phyloP scores from a whole-genome alignment of 192 early-diverging fungal species.

The Mortierella hygrophila region DNA sequence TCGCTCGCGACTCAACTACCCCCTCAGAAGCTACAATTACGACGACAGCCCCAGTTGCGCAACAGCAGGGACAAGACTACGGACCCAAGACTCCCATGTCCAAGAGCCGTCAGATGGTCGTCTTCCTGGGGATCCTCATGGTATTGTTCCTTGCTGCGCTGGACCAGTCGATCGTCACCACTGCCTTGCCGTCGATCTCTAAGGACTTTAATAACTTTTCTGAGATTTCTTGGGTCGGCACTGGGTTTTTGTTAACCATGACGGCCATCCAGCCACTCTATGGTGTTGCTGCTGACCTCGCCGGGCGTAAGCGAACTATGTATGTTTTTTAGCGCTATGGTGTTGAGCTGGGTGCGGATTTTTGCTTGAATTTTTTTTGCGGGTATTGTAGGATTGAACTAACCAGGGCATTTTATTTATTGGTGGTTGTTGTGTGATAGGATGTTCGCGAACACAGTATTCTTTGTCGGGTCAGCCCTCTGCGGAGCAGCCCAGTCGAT shows the following conservation, averaged over 20 bases:
- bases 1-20: neutral
- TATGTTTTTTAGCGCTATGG: constrained; percentile 2
- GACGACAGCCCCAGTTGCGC: neutral
- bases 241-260: constrained; percentile 71
- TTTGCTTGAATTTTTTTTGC: neutral
- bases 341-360: neutral
- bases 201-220: constrained; percentile 67
- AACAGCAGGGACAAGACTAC: constrained; percentile 38
- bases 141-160: constrained; percentile 67
- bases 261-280: constrained; percentile 46
- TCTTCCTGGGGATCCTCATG: constrained; percentile 51
- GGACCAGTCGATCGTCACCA: constrained; percentile 72
- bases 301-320: constrained; percentile 40
- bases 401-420: neutral
- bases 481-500: constrained; percentile 69
- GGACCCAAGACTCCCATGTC: constrained; percentile 42
- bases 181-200: constrained; percentile 67
- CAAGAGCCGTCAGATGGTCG: constrained; percentile 19
- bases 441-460: constrained; percentile 65
- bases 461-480: constrained; percentile 72
- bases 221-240: constrained; percentile 85
- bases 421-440: neutral
- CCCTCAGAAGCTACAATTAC: neutral
- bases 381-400: neutral
- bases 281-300: constrained; percentile 35